A percentile compares a stretch with the other conserved stretches of the same genome.
Evolutionary conservation across 176 grass and related monocot genomes (phyloP).

Genomic region (Olyra latifolia): DNA sequence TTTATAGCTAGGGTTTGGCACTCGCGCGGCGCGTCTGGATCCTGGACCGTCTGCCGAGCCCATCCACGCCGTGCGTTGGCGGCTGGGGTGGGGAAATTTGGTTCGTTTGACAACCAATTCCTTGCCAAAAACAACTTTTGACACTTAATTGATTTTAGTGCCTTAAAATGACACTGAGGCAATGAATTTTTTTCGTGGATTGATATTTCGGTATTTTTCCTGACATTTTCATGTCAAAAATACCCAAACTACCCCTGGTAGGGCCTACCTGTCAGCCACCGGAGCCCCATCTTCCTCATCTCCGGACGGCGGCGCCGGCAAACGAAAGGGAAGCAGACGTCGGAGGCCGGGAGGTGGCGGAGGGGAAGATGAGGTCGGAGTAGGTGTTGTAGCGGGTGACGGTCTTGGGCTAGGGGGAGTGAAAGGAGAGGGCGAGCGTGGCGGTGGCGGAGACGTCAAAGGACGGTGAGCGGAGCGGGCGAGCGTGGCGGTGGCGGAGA

Average conservation of each 20-base stretch:
- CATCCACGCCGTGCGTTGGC: not conserved
- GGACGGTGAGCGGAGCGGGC: too few relatives aligned
- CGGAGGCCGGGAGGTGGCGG: constrained; percentile 40
- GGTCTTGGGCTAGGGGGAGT: constrained; percentile 81
- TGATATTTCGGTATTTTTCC: too few relatives aligned
- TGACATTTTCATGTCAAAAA: too few relatives aligned
- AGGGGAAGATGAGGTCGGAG: constrained; percentile 87
- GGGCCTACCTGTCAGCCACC: too few relatives aligned
- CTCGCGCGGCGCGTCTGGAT: not conserved
- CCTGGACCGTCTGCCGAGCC: not conserved
- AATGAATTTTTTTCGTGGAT: too few relatives aligned
- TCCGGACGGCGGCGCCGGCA: constrained; percentile 77
- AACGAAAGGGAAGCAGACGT: constrained; percentile 96
- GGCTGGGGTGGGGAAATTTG: not conserved
- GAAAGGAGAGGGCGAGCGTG: constrained; percentile 89
- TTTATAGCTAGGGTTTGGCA: not conserved
- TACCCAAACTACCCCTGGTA: too few relatives aligned
- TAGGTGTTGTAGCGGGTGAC: constrained; percentile 85
- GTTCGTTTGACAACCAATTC: too few relatives aligned
- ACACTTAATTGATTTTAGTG: too few relatives aligned
- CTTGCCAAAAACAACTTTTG: too few relatives aligned
- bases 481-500: too few relatives aligned
- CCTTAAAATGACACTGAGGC: too few relatives aligned
- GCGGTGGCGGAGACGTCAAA: constrained; percentile 92
- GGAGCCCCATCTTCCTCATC: too few relatives aligned